phyloP scores from a whole-genome alignment of 495 filamentous ascomycete genomes.

The Cercophora samala region DNA sequence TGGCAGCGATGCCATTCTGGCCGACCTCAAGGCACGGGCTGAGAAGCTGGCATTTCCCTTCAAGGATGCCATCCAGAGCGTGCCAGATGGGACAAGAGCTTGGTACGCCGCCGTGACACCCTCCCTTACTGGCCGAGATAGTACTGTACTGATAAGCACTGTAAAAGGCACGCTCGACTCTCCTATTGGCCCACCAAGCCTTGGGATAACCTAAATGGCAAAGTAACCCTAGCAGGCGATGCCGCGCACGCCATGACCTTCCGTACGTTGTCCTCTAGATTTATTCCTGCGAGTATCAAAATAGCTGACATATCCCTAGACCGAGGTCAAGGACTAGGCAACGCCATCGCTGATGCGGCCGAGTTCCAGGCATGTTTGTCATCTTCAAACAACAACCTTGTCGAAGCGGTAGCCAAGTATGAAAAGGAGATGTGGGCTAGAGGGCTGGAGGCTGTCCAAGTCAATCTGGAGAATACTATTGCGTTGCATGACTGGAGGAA shows the following conservation, averaged over 20 bases:
- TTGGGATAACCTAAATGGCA: constrained; percentile 42
- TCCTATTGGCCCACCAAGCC: constrained; percentile 32
- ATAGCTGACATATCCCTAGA: constrained; percentile 28
- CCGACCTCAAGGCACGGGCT: constrained; percentile 12
- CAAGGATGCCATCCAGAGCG: constrained; percentile 20
- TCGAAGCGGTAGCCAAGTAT: constrained; percentile 27
- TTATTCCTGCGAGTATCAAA: too few species aligned
- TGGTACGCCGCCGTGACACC: not conserved
- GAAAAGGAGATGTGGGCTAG: constrained; percentile 38
- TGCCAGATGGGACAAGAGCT: constrained; percentile 17
- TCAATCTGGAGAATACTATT: constrained; percentile 31
- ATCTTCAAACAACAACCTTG: constrained; percentile 25
- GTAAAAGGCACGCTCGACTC: constrained; percentile 15
- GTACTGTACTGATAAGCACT: too few species aligned
- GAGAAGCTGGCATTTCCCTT: constrained; percentile 23
- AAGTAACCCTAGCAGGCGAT: constrained; percentile 49
- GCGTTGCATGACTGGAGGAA: constrained; percentile 40
- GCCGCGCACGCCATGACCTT: constrained; percentile 52
- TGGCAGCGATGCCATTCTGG: constrained; percentile 13
- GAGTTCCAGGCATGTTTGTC: constrained; percentile 31
- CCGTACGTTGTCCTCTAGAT: constrained; percentile 24
- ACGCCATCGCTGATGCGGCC: constrained; percentile 44
- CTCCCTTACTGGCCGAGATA: constrained; percentile 8
- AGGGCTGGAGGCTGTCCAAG: constrained; percentile 31
- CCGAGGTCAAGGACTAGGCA: constrained; percentile 50